phyloP scores from a whole-genome alignment of 2,329 filamentous ascomycete species.

The Xylaria sp. region DNA sequence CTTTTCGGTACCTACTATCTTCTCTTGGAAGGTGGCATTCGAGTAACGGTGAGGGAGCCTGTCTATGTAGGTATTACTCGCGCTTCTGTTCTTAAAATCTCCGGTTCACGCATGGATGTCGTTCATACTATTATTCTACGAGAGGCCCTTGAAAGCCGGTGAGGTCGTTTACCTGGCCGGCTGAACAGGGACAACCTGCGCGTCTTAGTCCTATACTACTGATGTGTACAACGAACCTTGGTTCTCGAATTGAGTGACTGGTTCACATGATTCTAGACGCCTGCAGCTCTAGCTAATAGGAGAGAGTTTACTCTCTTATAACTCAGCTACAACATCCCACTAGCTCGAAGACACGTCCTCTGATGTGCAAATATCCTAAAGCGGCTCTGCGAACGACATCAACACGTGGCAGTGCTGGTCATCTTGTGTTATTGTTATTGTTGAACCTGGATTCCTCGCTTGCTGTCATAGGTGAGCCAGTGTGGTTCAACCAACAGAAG shows the following conservation, averaged over 20 bases:
- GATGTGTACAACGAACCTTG: too few species aligned
- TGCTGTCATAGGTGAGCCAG: neutral
- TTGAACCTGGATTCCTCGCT: neutral
- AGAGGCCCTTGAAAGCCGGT: conserved; percentile 15
- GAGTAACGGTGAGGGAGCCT: neutral
- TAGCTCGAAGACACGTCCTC: conserved; percentile 22
- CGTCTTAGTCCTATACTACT: conserved; percentile 2
- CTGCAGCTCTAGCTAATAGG: conserved; percentile 27
- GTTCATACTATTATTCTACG: neutral
- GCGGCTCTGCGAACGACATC: neutral
- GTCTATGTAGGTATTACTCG: neutral
- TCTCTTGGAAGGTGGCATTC: conserved; percentile 32
- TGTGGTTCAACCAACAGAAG: neutral
- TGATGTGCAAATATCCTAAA: conserved; percentile 6
- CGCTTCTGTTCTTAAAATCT: neutral
- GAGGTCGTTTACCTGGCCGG: conserved; percentile 23
- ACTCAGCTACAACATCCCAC: conserved; percentile 1
- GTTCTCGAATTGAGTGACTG: conserved; percentile 16
- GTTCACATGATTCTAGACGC: conserved; percentile 27
- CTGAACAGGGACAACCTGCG: conserved; percentile 16
- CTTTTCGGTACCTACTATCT: neutral
- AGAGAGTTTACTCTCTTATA: conserved; percentile 2
- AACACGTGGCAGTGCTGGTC: neutral
- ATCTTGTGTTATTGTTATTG: neutral
- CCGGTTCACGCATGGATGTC: neutral